phyloP scores from a whole-genome alignment of 75 land plant genomes.

The Picea glauca region DNA sequence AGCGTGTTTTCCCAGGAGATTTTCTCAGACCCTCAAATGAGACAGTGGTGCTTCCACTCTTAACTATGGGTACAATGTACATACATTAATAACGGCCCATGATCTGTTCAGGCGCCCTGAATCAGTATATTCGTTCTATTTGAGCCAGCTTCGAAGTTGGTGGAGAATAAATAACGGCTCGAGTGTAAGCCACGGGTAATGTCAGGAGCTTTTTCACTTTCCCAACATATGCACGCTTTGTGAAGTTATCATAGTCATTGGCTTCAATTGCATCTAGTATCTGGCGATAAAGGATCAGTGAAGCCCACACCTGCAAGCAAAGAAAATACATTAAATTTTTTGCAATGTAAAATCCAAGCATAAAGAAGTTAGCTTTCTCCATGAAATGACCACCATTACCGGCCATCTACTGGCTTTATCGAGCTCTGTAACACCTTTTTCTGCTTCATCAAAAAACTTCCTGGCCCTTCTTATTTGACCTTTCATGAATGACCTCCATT shows the following conservation, averaged over 20 bases:
- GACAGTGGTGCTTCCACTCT: not conserved
- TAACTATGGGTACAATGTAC: not conserved
- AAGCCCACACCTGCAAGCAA: constrained; percentile 57
- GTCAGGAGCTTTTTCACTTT: constrained; percentile 53
- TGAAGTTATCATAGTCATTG: constrained; percentile 66
- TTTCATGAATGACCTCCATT: constrained; percentile 92
- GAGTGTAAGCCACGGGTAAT: constrained; percentile 45
- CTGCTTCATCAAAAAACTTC: constrained; percentile 85
- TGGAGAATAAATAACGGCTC: too few relatives aligned
- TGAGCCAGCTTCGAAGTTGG: too few relatives aligned
- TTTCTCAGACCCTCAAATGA: not conserved
- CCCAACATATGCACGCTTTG: constrained; percentile 59
- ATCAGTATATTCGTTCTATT: too few relatives aligned
- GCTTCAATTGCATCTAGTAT: constrained; percentile 74
- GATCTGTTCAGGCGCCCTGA: not conserved
- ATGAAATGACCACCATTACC: constrained; percentile 20
- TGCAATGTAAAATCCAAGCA: too few relatives aligned
- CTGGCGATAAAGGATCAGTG: constrained; percentile 52
- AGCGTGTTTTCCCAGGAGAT: not conserved
- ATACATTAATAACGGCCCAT: not conserved
- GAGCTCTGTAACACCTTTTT: constrained; percentile 73
- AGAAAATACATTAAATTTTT: too few relatives aligned
- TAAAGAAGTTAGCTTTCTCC: too few relatives aligned
- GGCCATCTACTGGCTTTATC: constrained; percentile 90
- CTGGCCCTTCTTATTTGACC: constrained; percentile 79